Base-by-base conservation (phyloP, 108 stramenopile genomes). In the Pseudonitzschia delicatissima region DNA sequence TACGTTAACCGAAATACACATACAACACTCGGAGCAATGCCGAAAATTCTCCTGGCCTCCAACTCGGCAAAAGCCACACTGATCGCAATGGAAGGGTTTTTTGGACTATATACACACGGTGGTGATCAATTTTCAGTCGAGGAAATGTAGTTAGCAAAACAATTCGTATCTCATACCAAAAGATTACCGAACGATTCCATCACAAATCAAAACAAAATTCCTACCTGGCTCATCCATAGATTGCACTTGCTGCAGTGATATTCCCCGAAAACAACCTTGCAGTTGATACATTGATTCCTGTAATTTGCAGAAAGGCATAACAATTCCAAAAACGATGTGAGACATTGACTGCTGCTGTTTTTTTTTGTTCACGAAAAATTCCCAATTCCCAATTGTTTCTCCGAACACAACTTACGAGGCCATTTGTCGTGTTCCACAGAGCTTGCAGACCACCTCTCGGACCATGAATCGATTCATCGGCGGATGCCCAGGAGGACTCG, bases 31-130 rank as follows among this genome's bases (percentile, higher is more conserved):
- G 39, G 83, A 62, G 71, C 92, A 94, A 63, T 94, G 92, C 15
- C 87, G 87, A 66, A 91, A 94, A 62, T 86, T 77, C 58, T 91
- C 92, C 4, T 72, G 77, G 8, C 92, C 92, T 9, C 92, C 92
- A 2, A 94, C 92, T 9, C 92, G 89, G 62, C 92, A 94, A 73
- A 91, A 94, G 3, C 92, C 92, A 53, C 92, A 94, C 48, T 87
- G 80, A 25, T 66, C 61, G 52, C 92, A 94, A 53, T 94, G 92
- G 51, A 91, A 94, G 4, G 92, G 92, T 25, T 83, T 85, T 59
- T 91, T 88, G 39, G 85, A 85, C 75, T 84, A 69, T 40, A 0
- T n/a, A n/a, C n/a, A n/a, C n/a, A n/a, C n/a, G n/a, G n/a, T n/a
- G n/a, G n/a, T n/a, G n/a, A n/a, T n/a, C n/a, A n/a, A n/a, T n/a